Conservation (phyloP, 2,329 filamentous ascomycete genomes). For the Trichoderma koningiopsis region DNA sequence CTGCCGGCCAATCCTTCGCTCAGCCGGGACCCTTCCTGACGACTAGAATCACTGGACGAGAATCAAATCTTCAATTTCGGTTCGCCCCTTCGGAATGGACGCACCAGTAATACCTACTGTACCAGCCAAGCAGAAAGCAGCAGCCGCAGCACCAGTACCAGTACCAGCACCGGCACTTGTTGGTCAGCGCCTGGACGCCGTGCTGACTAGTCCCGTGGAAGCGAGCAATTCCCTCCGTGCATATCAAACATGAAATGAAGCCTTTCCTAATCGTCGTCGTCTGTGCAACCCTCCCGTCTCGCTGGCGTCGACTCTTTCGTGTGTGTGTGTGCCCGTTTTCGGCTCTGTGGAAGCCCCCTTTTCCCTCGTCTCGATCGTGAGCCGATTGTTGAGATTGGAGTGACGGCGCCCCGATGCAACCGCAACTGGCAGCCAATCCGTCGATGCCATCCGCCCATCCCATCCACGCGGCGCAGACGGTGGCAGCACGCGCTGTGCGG, state of each 20-base stretch:
- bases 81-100: neutral
- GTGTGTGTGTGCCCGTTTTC: slow-evolving; percentile 10
- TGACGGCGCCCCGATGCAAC: neutral
- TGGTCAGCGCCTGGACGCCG: neutral
- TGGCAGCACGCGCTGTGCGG: neutral
- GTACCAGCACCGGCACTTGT: neutral
- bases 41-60: neutral
- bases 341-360: slow-evolving; percentile 9
- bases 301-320: neutral
- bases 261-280: neutral
- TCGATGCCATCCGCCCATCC: neutral
- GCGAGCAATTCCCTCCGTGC: neutral
- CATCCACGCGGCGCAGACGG: slow-evolving; percentile 10
- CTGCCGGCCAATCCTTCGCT: neutral
- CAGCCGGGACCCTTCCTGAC: neutral
- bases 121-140: neutral
- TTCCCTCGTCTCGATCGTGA: slow-evolving; percentile 12
- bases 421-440: neutral
- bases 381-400: slow-evolving; percentile 8
- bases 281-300: slow-evolving; percentile 14
- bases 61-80: neutral
- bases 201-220: neutral
- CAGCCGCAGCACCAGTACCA: neutral
- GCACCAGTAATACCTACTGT: neutral
- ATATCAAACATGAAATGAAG: neutral